Base-by-base conservation (phyloP, 208 protist genomes). In the Vickermania ingenoplastis region DNA sequence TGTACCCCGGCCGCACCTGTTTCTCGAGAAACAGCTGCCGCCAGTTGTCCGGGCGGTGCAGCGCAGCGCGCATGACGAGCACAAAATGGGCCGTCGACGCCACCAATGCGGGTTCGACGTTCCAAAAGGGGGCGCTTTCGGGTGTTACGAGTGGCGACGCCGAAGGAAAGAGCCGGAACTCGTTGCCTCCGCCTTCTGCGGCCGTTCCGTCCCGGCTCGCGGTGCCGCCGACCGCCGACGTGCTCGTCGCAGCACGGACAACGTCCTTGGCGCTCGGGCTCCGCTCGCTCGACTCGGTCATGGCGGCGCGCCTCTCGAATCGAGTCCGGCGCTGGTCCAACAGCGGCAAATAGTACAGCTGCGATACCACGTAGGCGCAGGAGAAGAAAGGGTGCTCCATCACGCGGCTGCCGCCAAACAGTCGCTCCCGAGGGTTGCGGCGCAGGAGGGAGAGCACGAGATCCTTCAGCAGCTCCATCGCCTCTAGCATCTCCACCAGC, bases 341-440 rank as follows among this genome's bases (percentile, higher is more conserved):
- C 11, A 54, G 7, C 50, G 53, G n/a, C 72, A 66, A 24, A 61
- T 85, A 77, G 64, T 92, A 94, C 31, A 94, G 59, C 69, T 92
- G 77, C 25, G 84, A 86, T 22, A 71, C 65, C 31, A 89, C 62
- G 66, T 94, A 94, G 5, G 57, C 7, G 63, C 83, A 92, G 23
- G 71, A 72, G 67, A 94, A 94, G 69, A 94, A 94, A 1, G 88
- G 82, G 57, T 94, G 88, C 57, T 92, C 82, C 53, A 94, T 71
- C 25, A 94, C 88, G 7, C 17, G 7, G 17, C 59, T 64, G 2
- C 59, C 57, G 11, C 88, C 88, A 63, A 60, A 62, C 11, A 94
- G 73, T 1, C 88, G 83, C 48, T 72, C 48, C 22, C 86, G 75
- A 30, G 75, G 56, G 28, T 64, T 56, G 48, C 84, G 81, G 48